Conservation (phyloP, 2,329 filamentous ascomycete species). For the Alternaria novae-zelandiae region DNA sequence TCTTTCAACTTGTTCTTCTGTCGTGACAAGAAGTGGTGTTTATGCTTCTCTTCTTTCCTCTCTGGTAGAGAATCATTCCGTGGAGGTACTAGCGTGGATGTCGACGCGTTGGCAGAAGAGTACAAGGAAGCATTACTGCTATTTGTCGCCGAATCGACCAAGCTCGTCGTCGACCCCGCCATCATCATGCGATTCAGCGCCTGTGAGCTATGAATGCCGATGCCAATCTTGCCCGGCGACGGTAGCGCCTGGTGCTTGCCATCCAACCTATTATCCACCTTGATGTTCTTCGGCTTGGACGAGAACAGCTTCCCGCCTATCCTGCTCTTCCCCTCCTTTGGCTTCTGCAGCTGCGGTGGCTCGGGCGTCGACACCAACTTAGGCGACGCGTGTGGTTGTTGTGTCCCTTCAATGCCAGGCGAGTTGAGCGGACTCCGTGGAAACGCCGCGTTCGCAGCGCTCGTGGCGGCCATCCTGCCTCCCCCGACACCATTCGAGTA, state of each 20-base stretch:
- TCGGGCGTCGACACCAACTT: slow-evolving; percentile 34
- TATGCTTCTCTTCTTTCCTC: slow-evolving; percentile 75
- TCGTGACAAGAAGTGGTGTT: slow-evolving; percentile 78
- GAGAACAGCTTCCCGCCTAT: slow-evolving; percentile 75
- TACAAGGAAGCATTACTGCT: slow-evolving; percentile 70
- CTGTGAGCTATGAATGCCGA: slow-evolving; percentile 68
- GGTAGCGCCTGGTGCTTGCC: slow-evolving; percentile 70
- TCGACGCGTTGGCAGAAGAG: slow-evolving; percentile 75
- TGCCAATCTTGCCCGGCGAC: slow-evolving; percentile 70
- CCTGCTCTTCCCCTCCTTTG: slow-evolving; percentile 72
- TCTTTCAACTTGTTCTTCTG: slow-evolving; percentile 78
- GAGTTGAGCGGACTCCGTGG: slow-evolving; percentile 64
- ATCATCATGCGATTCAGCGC: slow-evolving; percentile 65
- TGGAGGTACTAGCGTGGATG: slow-evolving; percentile 73
- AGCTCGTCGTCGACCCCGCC: slow-evolving; percentile 74
- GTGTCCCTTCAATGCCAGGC: slow-evolving; percentile 43
- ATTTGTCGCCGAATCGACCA: slow-evolving; percentile 65
- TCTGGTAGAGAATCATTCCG: slow-evolving; percentile 53
- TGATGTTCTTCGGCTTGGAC: slow-evolving; percentile 73
- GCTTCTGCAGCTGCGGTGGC: slow-evolving; percentile 65
- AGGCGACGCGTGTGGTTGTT: slow-evolving; percentile 41
- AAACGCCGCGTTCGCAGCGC: slow-evolving; percentile 76
- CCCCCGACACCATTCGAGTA: slow-evolving; percentile 69
- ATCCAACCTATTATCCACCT: slow-evolving; percentile 67
- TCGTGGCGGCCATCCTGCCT: slow-evolving; percentile 69